Base-by-base conservation (phyloP, 2,329 filamentous ascomycete species). In the Fusarium drepaniforme region DNA sequence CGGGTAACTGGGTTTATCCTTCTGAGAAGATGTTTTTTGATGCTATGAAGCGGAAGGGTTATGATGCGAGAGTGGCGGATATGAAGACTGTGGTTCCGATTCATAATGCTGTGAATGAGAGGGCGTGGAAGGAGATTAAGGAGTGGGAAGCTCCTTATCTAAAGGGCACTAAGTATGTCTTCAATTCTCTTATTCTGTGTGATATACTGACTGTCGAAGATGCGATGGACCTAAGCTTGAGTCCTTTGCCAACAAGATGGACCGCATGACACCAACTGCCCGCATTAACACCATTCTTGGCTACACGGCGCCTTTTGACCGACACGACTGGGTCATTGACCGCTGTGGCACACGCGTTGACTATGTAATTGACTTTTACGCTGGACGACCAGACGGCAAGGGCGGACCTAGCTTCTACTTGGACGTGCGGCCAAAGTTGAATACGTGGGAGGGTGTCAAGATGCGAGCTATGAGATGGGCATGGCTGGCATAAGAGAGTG, bases 351-450 rank as follows among this genome's bases (percentile, higher is more conserved):
- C 88, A 23, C 91, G 90, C 79, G 86, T 99, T 59, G 97, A 98
- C 79, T 99, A 99, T 82, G 93, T 99, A 44, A 99, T 99, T 83
- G 97, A 99, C 84, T 99, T 99, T 79, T 99, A 99, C 81, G 92
- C 95, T 7, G 97, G 97, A 0, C 86, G 89, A 8, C 83, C 85
- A 4, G 82, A 81, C 23, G 80, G 79, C 30, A 80, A 81, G 35
- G 81, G 83, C 3, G 83, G 81, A 0, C 84, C 87, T 8, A 92
- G 90, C 74, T 93, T 93, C 80, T 93, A 92, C 77, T 83, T 93
- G 18, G 90, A 93, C 77, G 91, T 93, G 51, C 84, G 91, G 78
- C 92, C 92, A 1, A 93, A 93, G 84, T 80, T 93, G 74, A 93
- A 93, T 79, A 89, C 87, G 2, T 91, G 89, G 87, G 91, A 93